Conservation (phyloP, 306 rosid genomes). For the Citrullus colocynthis region DNA sequence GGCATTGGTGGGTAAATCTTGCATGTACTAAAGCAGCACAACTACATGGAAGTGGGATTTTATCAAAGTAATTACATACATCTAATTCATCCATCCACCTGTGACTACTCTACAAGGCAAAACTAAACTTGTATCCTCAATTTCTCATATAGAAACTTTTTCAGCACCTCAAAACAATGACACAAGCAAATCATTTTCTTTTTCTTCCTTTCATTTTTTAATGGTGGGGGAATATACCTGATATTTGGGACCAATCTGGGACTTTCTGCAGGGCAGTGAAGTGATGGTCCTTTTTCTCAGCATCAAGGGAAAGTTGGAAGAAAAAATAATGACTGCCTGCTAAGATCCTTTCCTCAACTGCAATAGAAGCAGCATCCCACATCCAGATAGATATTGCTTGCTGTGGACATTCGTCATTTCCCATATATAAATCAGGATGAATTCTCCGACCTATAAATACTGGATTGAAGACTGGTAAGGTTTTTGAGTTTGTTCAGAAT, state of each 20-base stretch:
- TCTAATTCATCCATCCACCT: neutral
- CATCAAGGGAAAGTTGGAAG: neutral
- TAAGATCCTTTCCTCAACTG: neutral
- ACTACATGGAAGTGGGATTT: conserved; percentile 6
- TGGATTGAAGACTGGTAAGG: neutral
- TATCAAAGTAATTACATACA: conserved; percentile 7
- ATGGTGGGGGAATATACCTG: neutral
- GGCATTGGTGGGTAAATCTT: neutral
- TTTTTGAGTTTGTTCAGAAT: neutral
- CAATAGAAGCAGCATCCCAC: neutral
- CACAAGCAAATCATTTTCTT: neutral
- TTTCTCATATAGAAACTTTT: neutral
- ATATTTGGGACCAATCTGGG: neutral
- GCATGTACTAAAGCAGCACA: neutral
- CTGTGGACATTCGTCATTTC: neutral
- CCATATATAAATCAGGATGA: neutral
- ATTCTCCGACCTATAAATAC: conserved; percentile 1
- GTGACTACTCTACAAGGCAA: conserved; percentile 1
- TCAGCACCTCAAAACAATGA: neutral
- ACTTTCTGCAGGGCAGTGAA: neutral
- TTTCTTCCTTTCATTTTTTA: too few relatives aligned
- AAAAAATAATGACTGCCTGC: neutral
- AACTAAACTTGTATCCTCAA: conserved; percentile 1
- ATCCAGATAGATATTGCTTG: neutral
- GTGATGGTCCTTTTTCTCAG: neutral